Conservation (phyloP, 192 early-diverging fungal genomes). For the Podila minutissima region DNA sequence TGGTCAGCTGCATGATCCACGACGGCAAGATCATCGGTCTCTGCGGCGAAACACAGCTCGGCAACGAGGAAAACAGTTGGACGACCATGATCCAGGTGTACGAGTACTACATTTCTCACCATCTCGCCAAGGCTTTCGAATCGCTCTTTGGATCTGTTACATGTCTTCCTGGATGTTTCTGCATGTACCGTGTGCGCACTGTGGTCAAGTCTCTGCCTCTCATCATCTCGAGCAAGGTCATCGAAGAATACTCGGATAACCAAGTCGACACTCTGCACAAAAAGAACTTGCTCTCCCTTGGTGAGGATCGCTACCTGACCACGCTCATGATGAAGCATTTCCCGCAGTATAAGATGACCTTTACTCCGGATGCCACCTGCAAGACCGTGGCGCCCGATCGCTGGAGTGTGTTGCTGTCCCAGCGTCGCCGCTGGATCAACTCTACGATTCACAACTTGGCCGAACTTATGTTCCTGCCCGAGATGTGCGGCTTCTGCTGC, state of each 20-base stretch:
- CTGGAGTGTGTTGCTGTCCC: slow-evolving; percentile 90
- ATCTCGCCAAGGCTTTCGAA: slow-evolving; percentile 90
- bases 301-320: slow-evolving; percentile 97
- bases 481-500: slow-evolving; percentile 97
- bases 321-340: slow-evolving; percentile 98
- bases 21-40: slow-evolving; percentile 86
- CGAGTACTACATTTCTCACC: slow-evolving; percentile 93
- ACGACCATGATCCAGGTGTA: slow-evolving; percentile 98
- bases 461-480: slow-evolving; percentile 85
- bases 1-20: slow-evolving; percentile 86
- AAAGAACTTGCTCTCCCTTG: slow-evolving; percentile 96
- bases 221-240: slow-evolving; percentile 80
- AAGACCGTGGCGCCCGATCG: slow-evolving; percentile 91
- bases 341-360: slow-evolving; percentile 93
- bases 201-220: slow-evolving; percentile 75
- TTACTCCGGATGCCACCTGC: slow-evolving; percentile 91
- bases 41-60: slow-evolving; percentile 93
- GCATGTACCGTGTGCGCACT: slow-evolving; percentile 85
- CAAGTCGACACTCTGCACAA: slow-evolving; percentile 95
- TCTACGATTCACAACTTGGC: slow-evolving; percentile 97
- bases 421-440: slow-evolving; percentile 99
- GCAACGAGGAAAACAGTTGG: slow-evolving; percentile 92
- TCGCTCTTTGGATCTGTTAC: slow-evolving; percentile 85
- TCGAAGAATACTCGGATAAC: slow-evolving; percentile 91
- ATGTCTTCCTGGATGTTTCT: slow-evolving; percentile 87